These are phyloP conservation scores for Cystobasidium sp. DNA, from an alignment of 1,284 basidiomycete species.

Conservation along the genomic window DNA sequence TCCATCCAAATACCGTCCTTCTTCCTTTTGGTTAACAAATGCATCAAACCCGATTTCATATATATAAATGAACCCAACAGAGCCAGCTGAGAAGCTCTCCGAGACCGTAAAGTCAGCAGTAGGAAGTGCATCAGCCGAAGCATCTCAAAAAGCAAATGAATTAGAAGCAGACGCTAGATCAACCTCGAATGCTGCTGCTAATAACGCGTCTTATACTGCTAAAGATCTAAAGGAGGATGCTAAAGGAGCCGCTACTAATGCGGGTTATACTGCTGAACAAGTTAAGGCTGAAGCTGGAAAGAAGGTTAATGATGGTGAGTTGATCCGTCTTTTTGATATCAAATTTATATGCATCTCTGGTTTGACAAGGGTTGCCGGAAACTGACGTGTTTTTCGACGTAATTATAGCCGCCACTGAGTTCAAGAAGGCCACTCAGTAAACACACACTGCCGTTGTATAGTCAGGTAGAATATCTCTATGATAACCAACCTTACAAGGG, in stretches of 20 bases:
- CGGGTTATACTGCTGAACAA: slow-evolving; percentile 35
- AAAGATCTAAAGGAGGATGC: slow-evolving; percentile 23
- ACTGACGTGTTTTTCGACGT: background rate
- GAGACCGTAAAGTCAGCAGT: slow-evolving; percentile 40
- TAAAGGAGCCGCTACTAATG: slow-evolving; percentile 38
- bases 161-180: slow-evolving; percentile 20
- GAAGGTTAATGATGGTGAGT: slow-evolving; percentile 41
- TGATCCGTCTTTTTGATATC: background rate
- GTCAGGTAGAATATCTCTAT: too few species aligned
- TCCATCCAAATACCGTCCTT: too few species aligned
- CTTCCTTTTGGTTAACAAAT: too few species aligned
- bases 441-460: background rate
- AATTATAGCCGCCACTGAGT: slow-evolving; percentile 38
- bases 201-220: slow-evolving; percentile 1
- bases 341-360: background rate
- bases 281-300: slow-evolving; percentile 37
- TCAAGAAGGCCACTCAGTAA: slow-evolving; percentile 42
- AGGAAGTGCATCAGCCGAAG: slow-evolving; percentile 27
- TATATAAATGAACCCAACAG: background rate
- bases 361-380: background rate
- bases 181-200: slow-evolving; percentile 18
- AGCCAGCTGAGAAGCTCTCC: slow-evolving; percentile 28
- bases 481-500: too few species aligned
- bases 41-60: background rate
- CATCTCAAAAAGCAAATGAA: slow-evolving; percentile 26